Conservation (phyloP, 345 rosid genomes). For the Trapa incisa region DNA sequence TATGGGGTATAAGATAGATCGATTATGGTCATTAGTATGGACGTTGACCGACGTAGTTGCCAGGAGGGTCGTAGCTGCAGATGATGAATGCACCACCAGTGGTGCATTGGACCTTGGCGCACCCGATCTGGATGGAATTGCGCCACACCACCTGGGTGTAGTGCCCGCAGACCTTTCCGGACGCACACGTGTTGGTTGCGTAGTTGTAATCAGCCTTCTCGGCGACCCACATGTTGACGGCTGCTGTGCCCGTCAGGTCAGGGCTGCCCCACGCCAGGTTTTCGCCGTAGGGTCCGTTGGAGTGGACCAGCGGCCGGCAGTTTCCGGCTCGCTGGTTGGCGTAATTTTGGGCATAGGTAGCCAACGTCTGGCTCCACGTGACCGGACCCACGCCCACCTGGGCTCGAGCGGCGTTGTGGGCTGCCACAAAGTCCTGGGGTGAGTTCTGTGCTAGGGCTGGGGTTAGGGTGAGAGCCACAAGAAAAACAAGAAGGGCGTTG, state of each 20-base stretch:
- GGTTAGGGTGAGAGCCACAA: no score
- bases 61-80: neutral
- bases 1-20: no score
- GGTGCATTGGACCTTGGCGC: no score
- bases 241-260: neutral
- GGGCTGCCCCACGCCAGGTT: conserved; percentile 1
- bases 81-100: neutral
- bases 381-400: conserved; percentile 17
- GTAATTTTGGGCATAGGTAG: conserved; percentile 6
- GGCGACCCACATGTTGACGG: conserved; percentile 7
- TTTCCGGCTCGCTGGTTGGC: neutral
- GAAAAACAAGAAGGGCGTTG: no score
- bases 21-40: neutral
- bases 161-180: neutral
- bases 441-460: no score
- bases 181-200: neutral
- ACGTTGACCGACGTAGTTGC: neutral
- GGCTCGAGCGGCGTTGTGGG: conserved; percentile 22
- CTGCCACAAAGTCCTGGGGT: neutral
- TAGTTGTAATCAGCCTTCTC: conserved; percentile 5
- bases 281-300: conserved; percentile 5
- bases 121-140: neutral
- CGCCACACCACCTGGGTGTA: conserved; percentile 6
- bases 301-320: neutral
- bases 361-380: conserved; percentile 26